Evolutionary conservation across 106 monocot species (phyloP), one percentile per base, ranked within the genome.

Genomic region (Dendrobium huoshanense): DNA sequence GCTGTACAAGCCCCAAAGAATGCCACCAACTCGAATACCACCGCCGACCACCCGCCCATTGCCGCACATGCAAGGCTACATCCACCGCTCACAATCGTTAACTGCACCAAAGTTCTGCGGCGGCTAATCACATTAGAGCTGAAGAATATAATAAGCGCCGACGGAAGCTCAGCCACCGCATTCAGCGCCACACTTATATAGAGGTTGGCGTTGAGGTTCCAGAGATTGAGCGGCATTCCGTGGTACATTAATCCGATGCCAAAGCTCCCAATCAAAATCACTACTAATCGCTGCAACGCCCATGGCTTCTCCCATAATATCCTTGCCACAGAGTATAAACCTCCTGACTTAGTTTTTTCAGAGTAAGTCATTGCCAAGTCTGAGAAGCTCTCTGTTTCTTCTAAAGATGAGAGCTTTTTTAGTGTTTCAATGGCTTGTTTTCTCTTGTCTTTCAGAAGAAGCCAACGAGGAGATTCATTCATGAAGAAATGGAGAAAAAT

Each of bases 1-100:
- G 92, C 83, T 1, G 89, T 89, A 80, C 87, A 89, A 6, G 89
- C 81, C 61, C 81, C 55, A 85, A 93, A 91, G 85, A 95, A 95
- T 27, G 89, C 82, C 56, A 31, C 27, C 75, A 95, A 75, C 82
- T 95, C 91, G 22, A 77, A 42, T 16, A 48, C 49, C 56, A 82
- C 56, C 41, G 75, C 87, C 90, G 92, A 86, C 81, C 79, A 80
- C 59, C 41, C 8, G 18, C 49, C 56, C 41, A 31, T 9, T 15
- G 37, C 55, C 11, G n/a, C 8, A 37, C 37, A 27, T 2, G 37
- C 37, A 27, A 37, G 37, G 37, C 37, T 37, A 3, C 37, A 37
- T 0, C 37, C 37, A 37, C 27, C 27, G 27, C 27, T 27, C 27
- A 27, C 27, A 27, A 27, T 27, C 27, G 27, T 27, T 27, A 27